Conservation (phyloP, 2,329 filamentous ascomycete species). For the Thielaviopsis populi region DNA sequence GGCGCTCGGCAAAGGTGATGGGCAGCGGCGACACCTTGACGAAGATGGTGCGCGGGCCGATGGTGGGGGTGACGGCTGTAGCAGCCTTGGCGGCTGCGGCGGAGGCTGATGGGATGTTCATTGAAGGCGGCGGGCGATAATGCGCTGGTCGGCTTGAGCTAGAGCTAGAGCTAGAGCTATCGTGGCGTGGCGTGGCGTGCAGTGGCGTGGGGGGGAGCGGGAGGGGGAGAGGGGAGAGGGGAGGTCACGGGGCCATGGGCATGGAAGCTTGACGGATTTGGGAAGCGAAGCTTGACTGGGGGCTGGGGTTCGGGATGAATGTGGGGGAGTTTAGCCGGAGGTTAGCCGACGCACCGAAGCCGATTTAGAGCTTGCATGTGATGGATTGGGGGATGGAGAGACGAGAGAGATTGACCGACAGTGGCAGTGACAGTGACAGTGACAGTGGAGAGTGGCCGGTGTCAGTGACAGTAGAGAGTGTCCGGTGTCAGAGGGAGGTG, state of each 20-base stretch:
- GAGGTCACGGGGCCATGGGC: too few species aligned
- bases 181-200: too few species aligned
- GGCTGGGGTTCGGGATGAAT: neutral
- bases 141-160: too few species aligned
- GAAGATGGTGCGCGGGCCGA: slow-evolving; percentile 16
- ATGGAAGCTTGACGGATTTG: neutral
- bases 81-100: neutral
- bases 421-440: too few species aligned
- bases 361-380: neutral
- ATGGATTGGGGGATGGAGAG: neutral
- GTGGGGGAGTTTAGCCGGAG: slow-evolving; percentile 2
- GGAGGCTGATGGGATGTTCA: neutral
- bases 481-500: too few species aligned
- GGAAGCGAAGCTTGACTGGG: neutral
- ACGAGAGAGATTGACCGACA: neutral
- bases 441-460: too few species aligned
- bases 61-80: neutral
- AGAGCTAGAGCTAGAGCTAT: too few species aligned
- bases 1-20: slow-evolving; percentile 37
- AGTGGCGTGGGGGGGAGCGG: too few species aligned
- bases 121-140: neutral
- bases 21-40: slow-evolving; percentile 38
- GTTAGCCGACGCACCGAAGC: neutral
- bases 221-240: neutral
- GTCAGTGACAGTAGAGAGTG: too few species aligned